Evolutionary conservation across 768 basidiomycete species (phyloP).

Genomic region (Cubamyces lactineus): DNA sequence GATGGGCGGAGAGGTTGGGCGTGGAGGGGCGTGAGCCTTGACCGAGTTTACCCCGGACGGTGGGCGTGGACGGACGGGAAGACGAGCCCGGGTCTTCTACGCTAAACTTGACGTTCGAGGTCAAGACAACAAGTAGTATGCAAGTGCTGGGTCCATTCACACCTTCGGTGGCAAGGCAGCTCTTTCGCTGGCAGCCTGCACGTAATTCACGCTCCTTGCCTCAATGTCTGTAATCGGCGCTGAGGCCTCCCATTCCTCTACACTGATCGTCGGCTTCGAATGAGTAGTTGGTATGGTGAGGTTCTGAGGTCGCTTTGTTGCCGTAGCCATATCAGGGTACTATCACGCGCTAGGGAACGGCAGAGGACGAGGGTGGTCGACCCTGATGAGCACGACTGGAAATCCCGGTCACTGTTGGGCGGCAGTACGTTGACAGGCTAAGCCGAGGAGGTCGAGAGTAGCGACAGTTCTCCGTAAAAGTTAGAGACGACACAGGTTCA

Average conservation of each 20-base stretch:
- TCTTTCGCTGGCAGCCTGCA: constrained; percentile 65
- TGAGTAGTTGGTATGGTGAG: constrained; percentile 33
- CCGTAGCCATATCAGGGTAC: neutral
- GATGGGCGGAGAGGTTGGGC: constrained; percentile 22
- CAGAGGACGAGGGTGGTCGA: no score
- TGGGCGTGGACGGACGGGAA: constrained; percentile 54
- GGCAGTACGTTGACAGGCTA: no score
- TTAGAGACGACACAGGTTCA: no score
- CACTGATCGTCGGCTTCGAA: constrained; percentile 54
- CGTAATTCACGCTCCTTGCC: constrained; percentile 59
- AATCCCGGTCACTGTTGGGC: no score
- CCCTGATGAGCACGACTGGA: no score
- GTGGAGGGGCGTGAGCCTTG: constrained; percentile 34
- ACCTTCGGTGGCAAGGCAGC: constrained; percentile 79
- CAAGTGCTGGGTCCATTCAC: constrained; percentile 23
- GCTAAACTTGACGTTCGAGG: constrained; percentile 42
- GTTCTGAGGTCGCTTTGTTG: constrained; percentile 10
- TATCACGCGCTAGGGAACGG: neutral
- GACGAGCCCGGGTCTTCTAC: constrained; percentile 41
- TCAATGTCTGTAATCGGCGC: constrained; percentile 76
- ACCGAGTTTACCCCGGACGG: constrained; percentile 29
- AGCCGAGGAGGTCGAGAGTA: no score
- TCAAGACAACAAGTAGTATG: neutral
- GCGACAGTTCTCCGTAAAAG: no score
- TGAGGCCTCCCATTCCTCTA: constrained; percentile 92